phyloP scores from a whole-genome alignment of 2,329 filamentous ascomycete genomes.

The Ceratocystis destructans region DNA sequence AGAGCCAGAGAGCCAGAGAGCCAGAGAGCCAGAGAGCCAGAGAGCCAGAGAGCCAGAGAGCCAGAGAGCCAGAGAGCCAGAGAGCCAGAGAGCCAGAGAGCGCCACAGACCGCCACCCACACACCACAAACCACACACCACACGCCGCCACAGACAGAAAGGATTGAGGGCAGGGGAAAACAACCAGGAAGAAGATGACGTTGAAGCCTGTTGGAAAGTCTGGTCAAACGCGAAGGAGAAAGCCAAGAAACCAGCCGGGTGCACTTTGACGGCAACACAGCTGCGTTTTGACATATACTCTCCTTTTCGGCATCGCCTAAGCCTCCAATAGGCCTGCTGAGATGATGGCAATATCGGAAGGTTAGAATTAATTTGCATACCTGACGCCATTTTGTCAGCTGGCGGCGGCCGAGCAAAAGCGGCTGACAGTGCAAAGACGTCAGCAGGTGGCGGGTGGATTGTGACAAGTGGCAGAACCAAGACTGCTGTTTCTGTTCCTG shows the following conservation, averaged over 20 bases:
- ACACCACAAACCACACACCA: too few species aligned
- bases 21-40: too few species aligned
- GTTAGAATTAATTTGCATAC: not conserved
- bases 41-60: too few species aligned
- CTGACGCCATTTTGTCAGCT: not conserved
- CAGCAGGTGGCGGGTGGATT: not conserved
- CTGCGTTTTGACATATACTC: not conserved
- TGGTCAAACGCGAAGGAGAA: not conserved
- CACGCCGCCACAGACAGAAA: not conserved
- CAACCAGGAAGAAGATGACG: not conserved
- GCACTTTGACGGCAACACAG: not conserved
- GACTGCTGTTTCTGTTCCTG: not conserved
- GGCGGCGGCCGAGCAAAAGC: not conserved
- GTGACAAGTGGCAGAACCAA: not conserved
- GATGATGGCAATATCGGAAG: slow-evolving; percentile 2
- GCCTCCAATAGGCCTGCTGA: not conserved
- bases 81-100: too few species aligned
- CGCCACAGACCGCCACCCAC: too few species aligned
- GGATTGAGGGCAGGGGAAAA: not conserved
- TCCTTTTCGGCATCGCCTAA: slow-evolving; percentile 1
- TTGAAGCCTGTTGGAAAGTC: not conserved
- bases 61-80: too few species aligned
- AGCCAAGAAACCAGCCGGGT: not conserved
- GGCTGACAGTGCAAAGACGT: not conserved
- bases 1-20: too few species aligned